These are phyloP conservation scores for Cryptococcus hybrid DNA, from an alignment of 1,284 basidiomycete species.

Conservation along the genomic window DNA sequence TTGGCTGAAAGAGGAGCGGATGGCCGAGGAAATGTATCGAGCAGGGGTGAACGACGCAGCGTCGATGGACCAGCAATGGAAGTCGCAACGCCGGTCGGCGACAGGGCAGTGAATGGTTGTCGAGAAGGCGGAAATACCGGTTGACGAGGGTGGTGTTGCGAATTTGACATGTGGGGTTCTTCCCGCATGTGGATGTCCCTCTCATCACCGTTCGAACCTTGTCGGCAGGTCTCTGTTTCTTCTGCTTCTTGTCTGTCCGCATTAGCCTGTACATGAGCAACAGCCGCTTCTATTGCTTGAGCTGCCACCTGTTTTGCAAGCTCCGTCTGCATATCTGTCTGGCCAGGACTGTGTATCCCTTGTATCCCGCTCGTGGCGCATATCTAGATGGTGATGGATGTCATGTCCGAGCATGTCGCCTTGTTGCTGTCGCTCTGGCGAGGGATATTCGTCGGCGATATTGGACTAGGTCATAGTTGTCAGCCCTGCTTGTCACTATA, in stretches of 20 bases:
- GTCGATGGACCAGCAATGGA: not conserved
- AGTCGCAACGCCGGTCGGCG: not conserved
- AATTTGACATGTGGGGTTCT: conserved; percentile 6
- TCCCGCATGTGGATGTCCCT: not conserved
- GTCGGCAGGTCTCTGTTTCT: no score
- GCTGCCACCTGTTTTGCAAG: conserved; percentile 39
- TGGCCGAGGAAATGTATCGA: not conserved
- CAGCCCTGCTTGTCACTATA: no score
- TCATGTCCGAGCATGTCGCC: no score
- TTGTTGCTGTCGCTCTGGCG: no score
- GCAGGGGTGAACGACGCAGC: not conserved
- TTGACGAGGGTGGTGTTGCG: conserved; percentile 13
- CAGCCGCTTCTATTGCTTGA: conserved; percentile 31
- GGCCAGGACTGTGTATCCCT: not conserved
- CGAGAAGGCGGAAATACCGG: conserved; percentile 18
- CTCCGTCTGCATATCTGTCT: conserved; percentile 34
- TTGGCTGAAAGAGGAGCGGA: conserved; percentile 1
- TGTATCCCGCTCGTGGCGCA: no score
- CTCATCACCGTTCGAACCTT: no score
- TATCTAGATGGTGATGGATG: no score
- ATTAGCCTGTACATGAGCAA: conserved; percentile 12
- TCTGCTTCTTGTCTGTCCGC: not conserved
- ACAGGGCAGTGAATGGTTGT: not conserved
- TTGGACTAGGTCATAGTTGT: no score
- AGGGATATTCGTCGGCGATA: no score